phyloP scores from a whole-genome alignment of 202 grass and related monocot genomes.

The Panicum virgatum region DNA sequence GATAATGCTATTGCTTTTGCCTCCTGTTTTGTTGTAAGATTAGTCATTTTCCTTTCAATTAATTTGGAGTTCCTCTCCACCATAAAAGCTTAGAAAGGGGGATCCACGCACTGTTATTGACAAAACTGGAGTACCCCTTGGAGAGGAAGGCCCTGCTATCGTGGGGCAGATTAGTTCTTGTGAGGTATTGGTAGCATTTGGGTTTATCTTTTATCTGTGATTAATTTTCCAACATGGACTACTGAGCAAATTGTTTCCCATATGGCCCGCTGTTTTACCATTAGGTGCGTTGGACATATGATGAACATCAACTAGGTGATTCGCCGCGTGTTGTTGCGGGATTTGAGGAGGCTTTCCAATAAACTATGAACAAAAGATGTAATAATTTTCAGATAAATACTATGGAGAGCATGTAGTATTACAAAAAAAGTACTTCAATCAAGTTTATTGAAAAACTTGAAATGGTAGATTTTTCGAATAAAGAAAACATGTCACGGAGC shows the following conservation, averaged over 20 bases:
- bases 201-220: background rate
- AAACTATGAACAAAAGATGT: too few species aligned
- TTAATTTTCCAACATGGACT: background rate
- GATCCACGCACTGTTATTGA: background rate
- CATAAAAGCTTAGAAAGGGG: background rate
- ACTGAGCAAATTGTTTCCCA: background rate
- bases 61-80: background rate
- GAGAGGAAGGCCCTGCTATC: background rate
- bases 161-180: background rate
- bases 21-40: background rate
- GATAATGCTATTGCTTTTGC: background rate
- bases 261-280: background rate
- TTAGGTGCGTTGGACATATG: too few species aligned
- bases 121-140: background rate
- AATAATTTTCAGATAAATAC: too few species aligned
- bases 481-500: too few species aligned
- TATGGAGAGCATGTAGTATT: too few species aligned
- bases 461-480: too few species aligned
- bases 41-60: background rate
- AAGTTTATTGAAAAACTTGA: too few species aligned
- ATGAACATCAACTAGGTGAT: too few species aligned
- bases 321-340: too few species aligned
- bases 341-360: too few species aligned
- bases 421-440: too few species aligned
- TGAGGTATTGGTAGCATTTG: background rate